Conservation (phyloP, 176 grass and related monocot species). For the maize (Zea mays) region DNA sequence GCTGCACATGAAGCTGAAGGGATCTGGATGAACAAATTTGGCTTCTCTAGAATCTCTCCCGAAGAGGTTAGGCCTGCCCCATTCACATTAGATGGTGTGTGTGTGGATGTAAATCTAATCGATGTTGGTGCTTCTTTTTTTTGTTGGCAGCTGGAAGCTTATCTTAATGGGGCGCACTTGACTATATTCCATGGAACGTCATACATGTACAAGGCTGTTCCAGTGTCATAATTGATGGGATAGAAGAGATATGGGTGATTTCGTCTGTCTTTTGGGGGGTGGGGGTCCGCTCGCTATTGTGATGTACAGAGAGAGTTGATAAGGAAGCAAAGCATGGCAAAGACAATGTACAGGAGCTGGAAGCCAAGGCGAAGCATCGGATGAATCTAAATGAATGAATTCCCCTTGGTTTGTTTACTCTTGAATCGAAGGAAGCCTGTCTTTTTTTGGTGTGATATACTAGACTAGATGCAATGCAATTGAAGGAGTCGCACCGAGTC, state of each 20-base stretch:
- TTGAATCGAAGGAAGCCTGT: neutral
- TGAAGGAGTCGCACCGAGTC: neutral
- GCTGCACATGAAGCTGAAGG: conserved; percentile 93
- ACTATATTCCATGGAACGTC: conserved; percentile 82
- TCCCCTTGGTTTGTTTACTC: neutral
- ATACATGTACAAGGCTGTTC: conserved; percentile 72
- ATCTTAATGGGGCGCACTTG: conserved; percentile 68
- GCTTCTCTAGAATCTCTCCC: conserved; percentile 68
- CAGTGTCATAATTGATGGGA: conserved; percentile 9
- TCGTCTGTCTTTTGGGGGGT: neutral
- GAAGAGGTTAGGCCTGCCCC: conserved; percentile 50
- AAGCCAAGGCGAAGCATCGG: neutral
- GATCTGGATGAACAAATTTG: conserved; percentile 96
- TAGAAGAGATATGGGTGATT: neutral
- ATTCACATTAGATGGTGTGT: neutral
- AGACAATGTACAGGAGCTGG: neutral
- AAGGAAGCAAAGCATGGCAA: neutral
- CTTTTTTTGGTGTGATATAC: neutral
- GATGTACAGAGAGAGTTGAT: neutral
- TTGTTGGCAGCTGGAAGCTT: conserved; percentile 62
- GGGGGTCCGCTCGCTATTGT: neutral
- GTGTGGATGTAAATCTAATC: neutral
- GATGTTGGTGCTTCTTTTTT: neutral
- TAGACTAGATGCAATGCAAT: neutral
- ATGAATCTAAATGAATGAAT: neutral